These are phyloP conservation scores for Sanghuangporus baumii DNA, from an alignment of 1,284 basidiomycete genomes.

Conservation along the genomic window DNA sequence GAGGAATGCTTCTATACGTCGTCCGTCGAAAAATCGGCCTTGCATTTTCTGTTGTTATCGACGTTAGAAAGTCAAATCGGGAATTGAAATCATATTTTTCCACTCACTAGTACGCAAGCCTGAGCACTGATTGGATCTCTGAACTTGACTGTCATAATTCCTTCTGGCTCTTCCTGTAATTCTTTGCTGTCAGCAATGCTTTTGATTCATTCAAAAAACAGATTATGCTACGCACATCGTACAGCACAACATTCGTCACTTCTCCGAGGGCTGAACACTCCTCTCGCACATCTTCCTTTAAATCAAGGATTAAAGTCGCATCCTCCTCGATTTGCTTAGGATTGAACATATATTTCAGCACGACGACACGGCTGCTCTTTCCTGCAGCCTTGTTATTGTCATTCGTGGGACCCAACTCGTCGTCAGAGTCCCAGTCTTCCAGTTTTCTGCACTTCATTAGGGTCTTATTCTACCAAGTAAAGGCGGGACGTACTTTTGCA, in stretches of 20 bases:
- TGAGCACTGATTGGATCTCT: constrained; percentile 82
- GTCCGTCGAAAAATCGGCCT: constrained; percentile 86
- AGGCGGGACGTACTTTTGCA: constrained; percentile 69
- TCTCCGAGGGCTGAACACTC: constrained; percentile 90
- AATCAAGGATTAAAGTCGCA: constrained; percentile 80
- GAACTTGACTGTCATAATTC: constrained; percentile 96
- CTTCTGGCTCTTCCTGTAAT: constrained; percentile 82
- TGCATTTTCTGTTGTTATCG: constrained; percentile 78
- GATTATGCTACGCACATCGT: constrained; percentile 67
- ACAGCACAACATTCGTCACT: constrained; percentile 94
- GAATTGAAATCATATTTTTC: neutral
- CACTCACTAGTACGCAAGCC: constrained; percentile 79
- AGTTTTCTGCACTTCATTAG: constrained; percentile 52
- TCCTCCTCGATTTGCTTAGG: constrained; percentile 85
- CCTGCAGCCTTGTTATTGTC: constrained; percentile 40
- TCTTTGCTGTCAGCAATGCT: neutral
- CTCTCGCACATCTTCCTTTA: constrained; percentile 95
- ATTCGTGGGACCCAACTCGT: constrained; percentile 70
- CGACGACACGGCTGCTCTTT: constrained; percentile 75
- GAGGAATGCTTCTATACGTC: constrained; percentile 76
- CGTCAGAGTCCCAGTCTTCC: constrained; percentile 82
- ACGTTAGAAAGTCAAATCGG: neutral
- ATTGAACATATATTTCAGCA: constrained; percentile 94
- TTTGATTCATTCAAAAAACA: constrained; percentile 9
- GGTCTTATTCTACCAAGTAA: neutral